Evolutionary conservation across 2,329 filamentous ascomycete genomes (phyloP).

Genomic region (Phyllosticta citrichinensis): DNA sequence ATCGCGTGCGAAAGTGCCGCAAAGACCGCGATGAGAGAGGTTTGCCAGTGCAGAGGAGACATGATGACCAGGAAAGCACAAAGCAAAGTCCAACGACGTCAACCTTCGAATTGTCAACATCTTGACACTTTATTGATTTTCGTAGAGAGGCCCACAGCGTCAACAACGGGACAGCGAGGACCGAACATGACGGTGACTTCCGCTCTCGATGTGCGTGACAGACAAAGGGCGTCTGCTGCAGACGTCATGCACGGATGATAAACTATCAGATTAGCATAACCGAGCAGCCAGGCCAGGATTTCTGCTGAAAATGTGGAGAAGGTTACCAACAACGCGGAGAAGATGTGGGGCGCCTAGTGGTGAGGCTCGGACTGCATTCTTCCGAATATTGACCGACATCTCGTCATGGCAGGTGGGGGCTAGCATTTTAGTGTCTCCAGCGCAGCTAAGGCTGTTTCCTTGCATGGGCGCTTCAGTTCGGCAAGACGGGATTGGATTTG

Average conservation of each 20-base stretch:
- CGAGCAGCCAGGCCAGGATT: background rate
- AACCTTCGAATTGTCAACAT: background rate
- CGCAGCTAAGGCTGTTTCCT: background rate
- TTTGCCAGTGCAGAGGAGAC: background rate
- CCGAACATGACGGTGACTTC: background rate
- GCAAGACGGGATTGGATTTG: too few relatives aligned
- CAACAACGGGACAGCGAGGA: conserved; percentile 1
- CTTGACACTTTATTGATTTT: background rate
- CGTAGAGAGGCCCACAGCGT: background rate
- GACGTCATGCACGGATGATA: background rate
- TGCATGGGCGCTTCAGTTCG: background rate
- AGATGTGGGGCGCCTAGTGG: background rate
- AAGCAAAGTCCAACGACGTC: background rate
- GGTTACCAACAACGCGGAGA: background rate
- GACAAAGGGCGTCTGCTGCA: background rate
- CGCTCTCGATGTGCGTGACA: background rate
- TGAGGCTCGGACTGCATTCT: background rate
- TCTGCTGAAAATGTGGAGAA: background rate
- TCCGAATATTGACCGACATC: background rate
- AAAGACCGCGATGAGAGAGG: background rate
- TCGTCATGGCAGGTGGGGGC: background rate
- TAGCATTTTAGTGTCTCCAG: background rate
- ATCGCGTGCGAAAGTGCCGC: conserved; percentile 12
- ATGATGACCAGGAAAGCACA: background rate
- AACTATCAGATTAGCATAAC: background rate